These are phyloP conservation scores for Glonium stellatum DNA, from an alignment of 495 filamentous ascomycete genomes.

Conservation along the genomic window DNA sequence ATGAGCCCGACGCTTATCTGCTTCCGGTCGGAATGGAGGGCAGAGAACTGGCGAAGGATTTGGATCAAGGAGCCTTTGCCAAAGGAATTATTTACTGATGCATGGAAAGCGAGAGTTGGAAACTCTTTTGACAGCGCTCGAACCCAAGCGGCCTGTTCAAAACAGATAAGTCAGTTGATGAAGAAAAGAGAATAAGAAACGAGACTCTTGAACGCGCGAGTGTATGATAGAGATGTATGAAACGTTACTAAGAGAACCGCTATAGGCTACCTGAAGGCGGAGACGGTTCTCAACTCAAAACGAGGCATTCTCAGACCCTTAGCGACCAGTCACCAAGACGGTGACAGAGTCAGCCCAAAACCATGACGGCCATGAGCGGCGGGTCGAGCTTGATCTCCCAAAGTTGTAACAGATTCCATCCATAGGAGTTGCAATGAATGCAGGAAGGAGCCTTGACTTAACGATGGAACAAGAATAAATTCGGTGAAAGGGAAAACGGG, in stretches of 20 bases:
- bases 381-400: conserved; percentile 82
- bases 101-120: conserved; percentile 89
- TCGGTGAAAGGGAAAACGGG: conserved; percentile 8
- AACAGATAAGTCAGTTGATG: neutral
- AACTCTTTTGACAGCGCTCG: conserved; percentile 72
- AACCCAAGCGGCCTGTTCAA: conserved; percentile 73
- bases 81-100: conserved; percentile 78
- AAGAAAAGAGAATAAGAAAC: neutral
- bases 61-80: conserved; percentile 40
- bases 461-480: conserved; percentile 46
- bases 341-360: conserved; percentile 61
- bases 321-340: conserved; percentile 71
- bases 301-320: conserved; percentile 58
- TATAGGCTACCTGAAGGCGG: conserved; percentile 45
- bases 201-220: neutral
- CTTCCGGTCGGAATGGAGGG: conserved; percentile 82
- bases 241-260: conserved; percentile 96
- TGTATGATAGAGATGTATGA: conserved; percentile 63
- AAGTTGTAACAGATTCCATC: conserved; percentile 93
- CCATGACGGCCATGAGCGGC: conserved; percentile 50
- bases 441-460: conserved; percentile 91
- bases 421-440: conserved; percentile 50
- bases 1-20: conserved; percentile 50
- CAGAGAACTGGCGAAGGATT: conserved; percentile 72
- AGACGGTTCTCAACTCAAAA: conserved; percentile 82